These are phyloP conservation scores for Phytophthora vignae DNA, from an alignment of 352 stramenopile genomes.

Conservation along the genomic window DNA sequence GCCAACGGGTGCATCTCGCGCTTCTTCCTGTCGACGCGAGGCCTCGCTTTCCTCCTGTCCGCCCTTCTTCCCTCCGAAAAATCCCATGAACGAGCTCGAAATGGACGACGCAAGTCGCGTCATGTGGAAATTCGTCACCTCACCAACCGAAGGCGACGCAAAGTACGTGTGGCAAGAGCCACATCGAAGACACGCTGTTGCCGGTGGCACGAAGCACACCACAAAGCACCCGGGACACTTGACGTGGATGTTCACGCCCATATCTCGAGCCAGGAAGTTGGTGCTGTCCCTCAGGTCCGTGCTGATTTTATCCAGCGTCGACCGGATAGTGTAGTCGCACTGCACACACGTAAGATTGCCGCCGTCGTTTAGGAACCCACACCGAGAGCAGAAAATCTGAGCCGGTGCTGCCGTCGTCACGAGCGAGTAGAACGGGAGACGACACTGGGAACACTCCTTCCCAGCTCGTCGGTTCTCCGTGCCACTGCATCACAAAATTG, in stretches of 20 bases:
- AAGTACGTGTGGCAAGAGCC: constrained; percentile 87
- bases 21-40: constrained; percentile 40
- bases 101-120: constrained; percentile 78
- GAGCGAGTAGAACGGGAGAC: constrained; percentile 65
- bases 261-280: constrained; percentile 81
- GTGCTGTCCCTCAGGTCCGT: constrained; percentile 80
- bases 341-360: constrained; percentile 72
- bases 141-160: constrained; percentile 76
- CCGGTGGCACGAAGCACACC: constrained; percentile 78
- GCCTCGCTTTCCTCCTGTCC: constrained; percentile 33
- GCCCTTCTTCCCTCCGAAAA: constrained; percentile 58
- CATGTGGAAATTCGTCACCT: constrained; percentile 89
- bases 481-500: constrained; percentile 32
- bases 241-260: constrained; percentile 88
- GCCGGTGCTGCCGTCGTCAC: constrained; percentile 74
- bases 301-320: constrained; percentile 77
- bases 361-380: constrained; percentile 80
- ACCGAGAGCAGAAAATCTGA: constrained; percentile 82
- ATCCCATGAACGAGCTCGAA: constrained; percentile 76
- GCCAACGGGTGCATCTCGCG: constrained; percentile 58
- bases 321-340: constrained; percentile 81
- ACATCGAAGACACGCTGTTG: constrained; percentile 81
- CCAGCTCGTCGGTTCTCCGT: constrained; percentile 67
- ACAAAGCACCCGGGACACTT: constrained; percentile 81
- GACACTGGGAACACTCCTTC: constrained; percentile 70